phyloP scores from a whole-genome alignment of 1,284 basidiomycete genomes.

The Microbotryomycetes sp. region DNA sequence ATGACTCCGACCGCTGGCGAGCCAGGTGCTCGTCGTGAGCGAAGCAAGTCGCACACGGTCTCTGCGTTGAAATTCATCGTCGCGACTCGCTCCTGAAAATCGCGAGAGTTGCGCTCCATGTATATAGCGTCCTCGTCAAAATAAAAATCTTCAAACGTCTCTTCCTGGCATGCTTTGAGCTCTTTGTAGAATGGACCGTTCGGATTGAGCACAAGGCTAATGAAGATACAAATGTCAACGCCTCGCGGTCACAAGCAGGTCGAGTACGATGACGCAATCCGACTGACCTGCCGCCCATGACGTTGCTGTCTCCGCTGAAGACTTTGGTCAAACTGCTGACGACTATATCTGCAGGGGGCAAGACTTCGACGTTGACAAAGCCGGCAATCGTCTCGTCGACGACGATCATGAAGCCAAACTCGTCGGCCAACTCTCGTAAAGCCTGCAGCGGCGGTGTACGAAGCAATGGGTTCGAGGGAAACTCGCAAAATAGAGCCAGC shows the following conservation, averaged over 20 bases:
- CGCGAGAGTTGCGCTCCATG: constrained; percentile 95
- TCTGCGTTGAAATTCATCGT: constrained; percentile 78
- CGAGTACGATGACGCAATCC: background rate
- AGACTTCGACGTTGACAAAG: constrained; percentile 88
- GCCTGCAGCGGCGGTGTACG: constrained; percentile 72
- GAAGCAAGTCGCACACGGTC: constrained; percentile 71
- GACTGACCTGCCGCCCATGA: constrained; percentile 89
- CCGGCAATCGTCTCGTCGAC: constrained; percentile 96
- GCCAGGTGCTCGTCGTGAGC: constrained; percentile 42
- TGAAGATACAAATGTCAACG: background rate
- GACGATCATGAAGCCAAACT: constrained; percentile 79
- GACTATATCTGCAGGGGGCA: constrained; percentile 85
- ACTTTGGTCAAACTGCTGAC: constrained; percentile 90
- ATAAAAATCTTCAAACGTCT: constrained; percentile 75
- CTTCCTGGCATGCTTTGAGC: constrained; percentile 57
- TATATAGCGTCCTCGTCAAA: constrained; percentile 90
- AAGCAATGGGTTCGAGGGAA: constrained; percentile 89
- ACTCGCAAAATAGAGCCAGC: constrained; percentile 61
- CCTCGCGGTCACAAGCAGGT: too few species aligned
- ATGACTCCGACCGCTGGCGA: constrained; percentile 37
- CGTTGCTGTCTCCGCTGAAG: constrained; percentile 90
- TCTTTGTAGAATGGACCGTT: constrained; percentile 56
- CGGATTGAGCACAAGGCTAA: constrained; percentile 79
- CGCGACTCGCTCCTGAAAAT: constrained; percentile 70
- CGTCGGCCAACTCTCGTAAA: constrained; percentile 73